Conservation (phyloP, 352 stramenopile species). For the Phytophthora megakarya region DNA sequence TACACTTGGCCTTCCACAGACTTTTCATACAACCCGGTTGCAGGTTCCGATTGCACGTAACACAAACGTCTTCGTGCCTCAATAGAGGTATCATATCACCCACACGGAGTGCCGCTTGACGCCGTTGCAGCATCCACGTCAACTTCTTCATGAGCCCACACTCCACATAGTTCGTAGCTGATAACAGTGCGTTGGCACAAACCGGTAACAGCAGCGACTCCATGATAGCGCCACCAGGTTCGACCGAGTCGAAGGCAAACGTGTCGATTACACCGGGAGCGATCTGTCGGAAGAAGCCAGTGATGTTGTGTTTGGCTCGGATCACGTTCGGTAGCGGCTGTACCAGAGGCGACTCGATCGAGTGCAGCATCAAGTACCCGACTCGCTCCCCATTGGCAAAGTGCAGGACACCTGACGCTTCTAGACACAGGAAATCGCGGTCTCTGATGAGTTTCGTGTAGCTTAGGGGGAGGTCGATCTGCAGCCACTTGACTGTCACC, state of each 20-base stretch:
- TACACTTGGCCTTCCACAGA: slow-evolving; percentile 23
- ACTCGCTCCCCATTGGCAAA: slow-evolving; percentile 32
- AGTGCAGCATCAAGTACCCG: slow-evolving; percentile 69
- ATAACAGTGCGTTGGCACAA: slow-evolving; percentile 38
- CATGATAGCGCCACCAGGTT: slow-evolving; percentile 32
- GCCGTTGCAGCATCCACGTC: slow-evolving; percentile 41
- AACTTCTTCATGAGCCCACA: slow-evolving; percentile 65
- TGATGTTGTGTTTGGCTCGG: slow-evolving; percentile 44
- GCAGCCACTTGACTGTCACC: slow-evolving; percentile 29
- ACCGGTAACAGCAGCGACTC: slow-evolving; percentile 36
- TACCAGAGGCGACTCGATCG: slow-evolving; percentile 49
- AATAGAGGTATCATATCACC: background rate
- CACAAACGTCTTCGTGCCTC: slow-evolving; percentile 16
- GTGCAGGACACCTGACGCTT: slow-evolving; percentile 22
- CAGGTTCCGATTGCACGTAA: slow-evolving; percentile 27
- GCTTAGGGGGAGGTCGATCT: slow-evolving; percentile 22
- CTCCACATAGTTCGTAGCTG: slow-evolving; percentile 40
- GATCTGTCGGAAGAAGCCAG: slow-evolving; percentile 48
- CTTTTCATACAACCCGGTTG: slow-evolving; percentile 18
- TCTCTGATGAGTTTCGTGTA: slow-evolving; percentile 22
- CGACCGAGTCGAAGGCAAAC: slow-evolving; percentile 38
- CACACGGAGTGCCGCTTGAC: slow-evolving; percentile 5
- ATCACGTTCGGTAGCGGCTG: slow-evolving; percentile 34
- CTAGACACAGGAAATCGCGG: slow-evolving; percentile 28
- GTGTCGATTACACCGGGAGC: slow-evolving; percentile 45